Base-by-base conservation (phyloP, 2,329 filamentous ascomycete species). In the Pseudogymnoascus sp. region DNA sequence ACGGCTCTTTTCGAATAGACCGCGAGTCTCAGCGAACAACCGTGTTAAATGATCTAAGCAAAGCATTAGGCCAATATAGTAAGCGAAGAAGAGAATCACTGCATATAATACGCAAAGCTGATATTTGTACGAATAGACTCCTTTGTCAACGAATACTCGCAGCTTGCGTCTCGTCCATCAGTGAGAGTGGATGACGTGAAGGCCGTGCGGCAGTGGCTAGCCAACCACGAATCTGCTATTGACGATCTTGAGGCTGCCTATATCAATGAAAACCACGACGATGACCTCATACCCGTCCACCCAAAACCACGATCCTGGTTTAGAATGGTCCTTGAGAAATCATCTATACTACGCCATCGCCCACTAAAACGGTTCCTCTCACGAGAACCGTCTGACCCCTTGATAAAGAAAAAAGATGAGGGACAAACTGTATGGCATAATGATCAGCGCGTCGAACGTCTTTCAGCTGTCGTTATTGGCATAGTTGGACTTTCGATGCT, bases 401-500 rank as follows among this genome's bases (percentile, higher is more conserved):
- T 48, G 13, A 25, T 48, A 25, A 25, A 7, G 43, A 14, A 48
- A 14, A 48, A 25, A 11, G 43, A 48, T 2, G 21, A 13, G 6
- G 19, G 21, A 7, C 5, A 14, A 25, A 48, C 43, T 3, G n/a
- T 36, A n/a, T 62, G 60, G 60, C 28, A 39, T n/a, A 37, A 62
- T n/a, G 60, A 62, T 14, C 4, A 19, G 8, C 25, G 60, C 2
- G 34, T 62, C 8, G 60, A 62, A 6, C 5, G 19, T 6, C 13
- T 62, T 16, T 62, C 34, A 1, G 34, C 14, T 11, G 39, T 43
- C 7, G 28, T 62, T 11, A 23, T 61, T 61, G 60, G 28, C 14
- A 62, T 21, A 10, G 21, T 63, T 7, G 65, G 65, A 0, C 31
- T 66, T 51, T 43, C 21, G 11, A 66, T 66, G 65, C 21, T 66